These are phyloP conservation scores for Crepidotus sp. DNA, from an alignment of 1,284 basidiomycete genomes.

Conservation along the genomic window DNA sequence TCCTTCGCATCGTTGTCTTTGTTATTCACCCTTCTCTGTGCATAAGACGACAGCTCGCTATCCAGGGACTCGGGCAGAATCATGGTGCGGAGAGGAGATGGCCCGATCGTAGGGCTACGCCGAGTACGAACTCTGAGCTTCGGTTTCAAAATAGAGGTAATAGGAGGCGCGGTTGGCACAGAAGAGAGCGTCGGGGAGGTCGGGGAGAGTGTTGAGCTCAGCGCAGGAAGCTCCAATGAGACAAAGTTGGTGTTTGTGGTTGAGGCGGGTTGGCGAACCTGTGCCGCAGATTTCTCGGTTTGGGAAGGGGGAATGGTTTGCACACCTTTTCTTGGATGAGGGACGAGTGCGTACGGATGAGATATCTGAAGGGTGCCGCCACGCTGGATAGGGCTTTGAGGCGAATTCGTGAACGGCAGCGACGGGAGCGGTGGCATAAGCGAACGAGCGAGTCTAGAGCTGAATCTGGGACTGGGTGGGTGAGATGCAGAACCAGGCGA, in stretches of 20 bases:
- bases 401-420: slow-evolving; percentile 16
- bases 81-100: slow-evolving; percentile 37
- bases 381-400: slow-evolving; percentile 9
- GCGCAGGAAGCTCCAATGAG: slow-evolving; percentile 1
- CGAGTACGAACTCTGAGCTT: slow-evolving; percentile 21
- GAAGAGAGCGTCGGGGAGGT: slow-evolving; percentile 14
- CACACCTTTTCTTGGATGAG: slow-evolving; percentile 15
- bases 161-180: slow-evolving; percentile 11
- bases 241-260: neutral
- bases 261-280: neutral
- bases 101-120: slow-evolving; percentile 31
- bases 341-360: slow-evolving; percentile 24
- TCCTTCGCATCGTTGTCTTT: neutral
- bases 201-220: slow-evolving; percentile 7
- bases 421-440: slow-evolving; percentile 20
- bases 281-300: slow-evolving; percentile 2
- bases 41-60: slow-evolving; percentile 13
- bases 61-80: slow-evolving; percentile 27
- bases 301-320: slow-evolving; percentile 4
- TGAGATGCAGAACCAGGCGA: slow-evolving; percentile 3
- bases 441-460: slow-evolving; percentile 11
- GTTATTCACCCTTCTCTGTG: slow-evolving; percentile 1
- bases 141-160: slow-evolving; percentile 9
- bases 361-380: slow-evolving; percentile 20
- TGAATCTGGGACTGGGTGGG: slow-evolving; percentile 12